A percentile compares a stretch with the other conserved stretches of the same genome.
phyloP scores from a whole-genome alignment of 139 green algal genomes.

The Parachlorella kessleri region DNA sequence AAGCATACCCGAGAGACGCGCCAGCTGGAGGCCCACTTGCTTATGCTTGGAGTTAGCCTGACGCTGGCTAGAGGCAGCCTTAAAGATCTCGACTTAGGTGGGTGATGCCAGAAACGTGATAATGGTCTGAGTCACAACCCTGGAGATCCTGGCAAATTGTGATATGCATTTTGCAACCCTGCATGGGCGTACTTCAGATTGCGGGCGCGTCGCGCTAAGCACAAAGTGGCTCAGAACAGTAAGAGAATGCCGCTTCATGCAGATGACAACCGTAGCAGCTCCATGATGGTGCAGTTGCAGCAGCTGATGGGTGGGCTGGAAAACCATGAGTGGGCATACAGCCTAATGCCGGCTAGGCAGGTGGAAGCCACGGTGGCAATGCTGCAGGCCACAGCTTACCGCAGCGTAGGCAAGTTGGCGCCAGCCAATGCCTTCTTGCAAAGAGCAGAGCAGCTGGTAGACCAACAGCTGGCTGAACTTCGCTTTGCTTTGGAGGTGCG shows the following conservation, averaged over 20 bases:
- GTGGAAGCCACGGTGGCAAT: slow-evolving; percentile 8
- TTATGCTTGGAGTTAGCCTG: neutral
- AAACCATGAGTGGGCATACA: neutral
- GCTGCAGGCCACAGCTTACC: slow-evolving; percentile 29
- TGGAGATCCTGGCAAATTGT: too few species aligned
- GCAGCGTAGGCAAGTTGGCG: slow-evolving; percentile 8
- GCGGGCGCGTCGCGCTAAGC: too few species aligned
- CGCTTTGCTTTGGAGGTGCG: slow-evolving; percentile 4
- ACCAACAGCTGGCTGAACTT: slow-evolving; percentile 8
- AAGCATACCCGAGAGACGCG: neutral
- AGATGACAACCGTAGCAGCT: too few species aligned
- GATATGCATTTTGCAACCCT: too few species aligned
- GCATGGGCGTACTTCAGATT: too few species aligned
- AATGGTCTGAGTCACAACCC: too few species aligned
- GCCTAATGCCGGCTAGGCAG: neutral
- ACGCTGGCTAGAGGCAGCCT: neutral
- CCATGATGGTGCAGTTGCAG: too few species aligned
- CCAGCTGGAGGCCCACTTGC: neutral
- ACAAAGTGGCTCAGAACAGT: too few species aligned
- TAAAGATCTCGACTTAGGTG: too few species aligned
- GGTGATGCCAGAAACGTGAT: too few species aligned
- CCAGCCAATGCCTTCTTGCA: slow-evolving; percentile 13
- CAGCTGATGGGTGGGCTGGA: slow-evolving; percentile 1
- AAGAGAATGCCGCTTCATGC: too few species aligned
- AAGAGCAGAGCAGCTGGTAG: slow-evolving; percentile 12